These are phyloP conservation scores for Lithospermum erythrorhizon DNA, from an alignment of 257 asterid genomes.

Conservation along the genomic window DNA sequence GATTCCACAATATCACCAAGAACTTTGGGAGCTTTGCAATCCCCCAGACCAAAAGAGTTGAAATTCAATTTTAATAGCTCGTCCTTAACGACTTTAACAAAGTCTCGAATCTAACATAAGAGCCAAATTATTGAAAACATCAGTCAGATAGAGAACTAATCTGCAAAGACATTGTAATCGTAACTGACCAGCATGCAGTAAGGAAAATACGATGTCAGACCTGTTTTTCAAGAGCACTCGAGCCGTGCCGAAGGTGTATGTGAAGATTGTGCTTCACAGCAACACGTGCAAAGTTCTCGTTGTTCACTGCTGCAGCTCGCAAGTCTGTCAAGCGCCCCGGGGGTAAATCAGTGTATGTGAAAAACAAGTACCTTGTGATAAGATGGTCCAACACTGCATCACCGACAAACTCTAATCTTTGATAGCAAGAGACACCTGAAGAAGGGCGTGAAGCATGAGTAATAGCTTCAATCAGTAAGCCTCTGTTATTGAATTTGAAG, in stretches of 20 bases:
- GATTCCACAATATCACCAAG: slow-evolving; percentile 97
- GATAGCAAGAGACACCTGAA: slow-evolving; percentile 94
- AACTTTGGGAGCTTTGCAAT: slow-evolving; percentile 99
- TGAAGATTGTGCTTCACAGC: slow-evolving; percentile 89
- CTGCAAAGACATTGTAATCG: not conserved
- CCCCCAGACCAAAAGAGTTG: slow-evolving; percentile 95
- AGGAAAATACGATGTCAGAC: slow-evolving; percentile 17
- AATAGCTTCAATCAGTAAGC: slow-evolving; percentile 86
- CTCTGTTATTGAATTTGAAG: slow-evolving; percentile 49
- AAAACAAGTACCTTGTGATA: slow-evolving; percentile 78
- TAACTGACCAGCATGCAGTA: slow-evolving; percentile 1
- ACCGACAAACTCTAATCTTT: slow-evolving; percentile 91
- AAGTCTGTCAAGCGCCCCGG: slow-evolving; percentile 96
- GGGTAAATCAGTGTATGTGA: slow-evolving; percentile 89
- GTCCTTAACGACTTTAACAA: slow-evolving; percentile 68
- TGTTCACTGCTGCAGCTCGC: slow-evolving; percentile 98
- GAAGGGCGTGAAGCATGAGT: slow-evolving; percentile 99
- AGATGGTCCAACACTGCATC: slow-evolving; percentile 98
- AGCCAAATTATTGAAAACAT: not conserved
- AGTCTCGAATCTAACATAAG: slow-evolving; percentile 66
- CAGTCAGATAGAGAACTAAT: not conserved
- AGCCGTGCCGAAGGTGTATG: slow-evolving; percentile 91
- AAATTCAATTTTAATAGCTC: slow-evolving; percentile 76
- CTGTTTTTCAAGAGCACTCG: slow-evolving; percentile 95
- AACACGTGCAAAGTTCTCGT: slow-evolving; percentile 95